Base-by-base conservation (phyloP, 2,329 filamentous ascomycete species). In the Biscogniauxia sp. region DNA sequence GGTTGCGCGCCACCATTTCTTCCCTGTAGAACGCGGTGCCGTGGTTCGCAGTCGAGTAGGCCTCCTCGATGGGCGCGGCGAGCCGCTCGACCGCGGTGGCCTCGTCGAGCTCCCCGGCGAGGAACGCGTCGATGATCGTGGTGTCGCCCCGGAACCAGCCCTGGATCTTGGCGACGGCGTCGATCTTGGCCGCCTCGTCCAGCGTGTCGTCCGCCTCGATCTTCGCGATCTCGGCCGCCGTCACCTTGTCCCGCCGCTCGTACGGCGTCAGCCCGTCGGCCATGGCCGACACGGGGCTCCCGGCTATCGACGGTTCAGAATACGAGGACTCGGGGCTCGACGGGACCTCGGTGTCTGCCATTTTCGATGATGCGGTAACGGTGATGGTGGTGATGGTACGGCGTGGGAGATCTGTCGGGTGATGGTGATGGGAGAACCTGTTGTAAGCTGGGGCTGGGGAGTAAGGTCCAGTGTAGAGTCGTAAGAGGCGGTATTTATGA, bases 121-220 rank as follows among this genome's bases (percentile, higher is more conserved):
- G 41, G 54, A 54, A 64, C 15, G 53, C 56, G 32, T 62, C 58
- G 13, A 64, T 28, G 20, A 20, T 23, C 6, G 28, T 32, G 1
- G 55, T 61, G 17, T 58, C 28, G 23, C 56, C 60, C 20, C 6
- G 9, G 49, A 64, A 64, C 62, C 62, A 64, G 15, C 37, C 13
- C 15, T 55, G 57, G n/a, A 32, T 4, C 28, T 55, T n/a, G 15
- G 55, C 55, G 20, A 64, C 54, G 1, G 51, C 45, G 13, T 64
- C 62, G 20, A 64, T 64, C 28, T 64, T 64, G 5, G 57, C 52
- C 5, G 55, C 37, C 41, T 62, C 60, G 26, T 62, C 58, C 28
- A 62, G 62, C 51, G 37, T 57, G 54, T 58, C 57, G 26, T 64
- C 60, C 9, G 52, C 37, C 51, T 20, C 53, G 37, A 60, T 32